Base-by-base conservation (phyloP, 1,139 yeast genomes). In the Insectozyma bohioensis region DNA sequence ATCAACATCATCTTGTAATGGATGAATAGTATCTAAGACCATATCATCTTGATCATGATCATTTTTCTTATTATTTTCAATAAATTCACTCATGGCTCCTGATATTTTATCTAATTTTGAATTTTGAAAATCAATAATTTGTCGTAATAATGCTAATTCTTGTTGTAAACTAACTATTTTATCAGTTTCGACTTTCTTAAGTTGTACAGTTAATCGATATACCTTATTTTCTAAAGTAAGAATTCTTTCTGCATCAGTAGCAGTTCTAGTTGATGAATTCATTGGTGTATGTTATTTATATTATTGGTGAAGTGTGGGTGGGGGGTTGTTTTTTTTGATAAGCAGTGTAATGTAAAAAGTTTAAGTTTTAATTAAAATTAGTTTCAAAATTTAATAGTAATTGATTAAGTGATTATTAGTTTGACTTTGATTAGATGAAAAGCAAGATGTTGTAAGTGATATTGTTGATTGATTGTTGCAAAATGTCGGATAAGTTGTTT, bases 51-150 rank as follows among this genome's bases (percentile, higher is more conserved):
- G 59, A 36, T 13, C 24, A 2, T 16, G 20, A 61, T 61, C 37
- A 63, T 63, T 43, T 58, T 61, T 30, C 61, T 67, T 29, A 62
- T 47, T 36, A 58, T 47, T 15, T 64, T 28, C 30, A 67, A 19
- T 54, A 43, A 26, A 65, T 51, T 28, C 36, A 4, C 28, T 19
- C 21, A 23, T 24, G 34, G 64, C 46, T 24, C 49, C 43, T 20
- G 68, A 55, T 38, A 67, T 51, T 46, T 66, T 66, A 33, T 67
- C 72, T 33, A 68, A 56, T 43, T 64, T 64, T 39, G 48, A 50
- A 45, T 57, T 59, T 42, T 67, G 73, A 44, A 54, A 63, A 13
- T 63, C 70, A 25, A 67, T 49, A 14, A 66, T 49, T 29, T 60
- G 67, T 31, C 68, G 58, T 25, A 68, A 49, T 40, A 61, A 62